Percentiles rank a stretch among this genome's conserved stretches.
Conservation (phyloP, 306 rosid species). For the Aeschynomene evenia region DNA sequence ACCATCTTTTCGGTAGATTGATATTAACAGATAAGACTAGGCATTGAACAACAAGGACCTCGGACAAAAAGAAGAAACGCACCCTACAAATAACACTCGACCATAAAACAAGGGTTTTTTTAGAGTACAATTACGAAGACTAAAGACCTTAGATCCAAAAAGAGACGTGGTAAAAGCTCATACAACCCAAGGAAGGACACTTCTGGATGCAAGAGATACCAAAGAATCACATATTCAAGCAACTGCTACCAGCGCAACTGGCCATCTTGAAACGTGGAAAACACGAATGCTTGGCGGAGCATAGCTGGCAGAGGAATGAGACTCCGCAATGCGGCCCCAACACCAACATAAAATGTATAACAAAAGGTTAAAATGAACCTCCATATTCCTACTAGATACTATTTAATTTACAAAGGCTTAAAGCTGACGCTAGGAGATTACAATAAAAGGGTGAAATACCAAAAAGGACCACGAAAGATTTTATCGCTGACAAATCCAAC, state of each 20-base stretch:
- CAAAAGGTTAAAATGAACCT: not conserved
- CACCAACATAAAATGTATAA: not conserved
- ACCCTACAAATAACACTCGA: not conserved
- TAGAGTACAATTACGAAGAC: not conserved
- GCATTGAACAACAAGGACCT: not conserved
- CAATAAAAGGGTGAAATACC: too few relatives aligned
- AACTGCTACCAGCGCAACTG: not conserved
- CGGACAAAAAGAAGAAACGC: not conserved
- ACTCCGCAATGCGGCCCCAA: not conserved
- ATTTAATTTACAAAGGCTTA: not conserved
- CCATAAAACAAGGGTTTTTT: not conserved
- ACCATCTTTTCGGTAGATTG: not conserved
- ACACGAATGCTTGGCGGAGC: not conserved
- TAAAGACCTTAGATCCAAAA: not conserved
- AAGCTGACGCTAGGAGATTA: not conserved
- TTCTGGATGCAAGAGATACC: not conserved
- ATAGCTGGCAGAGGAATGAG: not conserved
- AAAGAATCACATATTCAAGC: not conserved
- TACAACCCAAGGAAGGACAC: not conserved
- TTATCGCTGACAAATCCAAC: too few relatives aligned
- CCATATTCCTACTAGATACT: not conserved
- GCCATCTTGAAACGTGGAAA: not conserved
- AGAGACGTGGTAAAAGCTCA: not conserved
- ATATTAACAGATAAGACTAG: not conserved
- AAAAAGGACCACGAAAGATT: too few relatives aligned